Base-by-base conservation (phyloP, 106 monocot species). In the Allium cepa region DNA sequence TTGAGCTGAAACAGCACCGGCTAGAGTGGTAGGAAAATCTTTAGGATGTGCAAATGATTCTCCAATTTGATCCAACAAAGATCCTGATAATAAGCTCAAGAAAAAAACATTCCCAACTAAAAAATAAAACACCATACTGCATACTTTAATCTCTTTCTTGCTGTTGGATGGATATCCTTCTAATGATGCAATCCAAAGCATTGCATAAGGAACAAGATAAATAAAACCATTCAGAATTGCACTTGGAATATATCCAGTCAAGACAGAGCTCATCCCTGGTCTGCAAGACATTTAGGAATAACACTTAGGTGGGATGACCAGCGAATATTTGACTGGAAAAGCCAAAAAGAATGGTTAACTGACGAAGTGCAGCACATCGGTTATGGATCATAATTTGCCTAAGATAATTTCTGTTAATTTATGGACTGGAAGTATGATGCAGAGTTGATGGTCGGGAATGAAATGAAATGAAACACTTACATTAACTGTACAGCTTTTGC, bases 91-190 rank as follows among this genome's bases (percentile, higher is more conserved):
- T 55, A 90, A 71, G 68, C 90, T 90, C 55, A 90, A 75, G 71
- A 86, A 90, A 75, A 90, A 90, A 9, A 86, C 86, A 83, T 90
- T 90, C 61, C 90, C 86, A 8, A 90, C 66, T 72, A 90, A 79
- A 66, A 90, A 90, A 81, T 90, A 90, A 70, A 90, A 90, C 26
- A 90, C 90, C 90, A 90, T 90, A 80, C 69, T 83, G 49, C 90
- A 90, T 46, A 83, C 73, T 79, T 78, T 86, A 15, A 90, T 83
- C 72, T 90, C 83, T 60, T 72, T 80, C 50, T 66, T 72, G 73
- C 86, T 90, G 62, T 73, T 75, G 22, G 86, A 83, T n/a, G 79
- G 71, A 53, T 49, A 76, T 26, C 90, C 90, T 79, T 83, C 90
- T 18, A 90, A 60, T 45, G 80, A 83, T 49, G 83, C 80, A 60